phyloP scores from a whole-genome alignment of 306 rosid species.

The Ceratonia siliqua region DNA sequence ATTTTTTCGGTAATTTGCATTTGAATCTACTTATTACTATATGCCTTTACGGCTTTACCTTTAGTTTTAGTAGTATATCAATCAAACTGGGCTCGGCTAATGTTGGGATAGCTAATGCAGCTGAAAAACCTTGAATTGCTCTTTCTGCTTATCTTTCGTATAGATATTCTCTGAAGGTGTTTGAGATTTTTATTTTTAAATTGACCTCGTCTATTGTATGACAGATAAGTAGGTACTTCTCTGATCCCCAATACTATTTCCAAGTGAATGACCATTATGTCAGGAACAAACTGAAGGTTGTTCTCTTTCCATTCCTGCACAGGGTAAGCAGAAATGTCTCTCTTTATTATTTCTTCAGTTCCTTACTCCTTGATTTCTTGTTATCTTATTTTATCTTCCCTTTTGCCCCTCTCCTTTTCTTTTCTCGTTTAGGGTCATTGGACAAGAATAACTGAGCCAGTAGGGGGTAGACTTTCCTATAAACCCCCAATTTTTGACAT shows the following conservation, averaged over 20 bases:
- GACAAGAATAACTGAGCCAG: slow-evolving; percentile 97
- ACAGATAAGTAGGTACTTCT: slow-evolving; percentile 73
- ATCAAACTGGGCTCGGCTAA: neutral
- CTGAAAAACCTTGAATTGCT: slow-evolving; percentile 13
- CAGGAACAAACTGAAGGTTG: slow-evolving; percentile 75
- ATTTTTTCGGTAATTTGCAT: neutral
- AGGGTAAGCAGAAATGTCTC: slow-evolving; percentile 50
- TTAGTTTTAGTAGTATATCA: neutral
- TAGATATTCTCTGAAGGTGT: slow-evolving; percentile 12
- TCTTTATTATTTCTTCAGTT: slow-evolving; percentile 18
- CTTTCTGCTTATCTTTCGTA: neutral
- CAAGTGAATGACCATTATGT: slow-evolving; percentile 81
- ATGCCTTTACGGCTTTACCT: neutral
- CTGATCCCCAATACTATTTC: slow-evolving; percentile 76
- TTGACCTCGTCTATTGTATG: neutral
- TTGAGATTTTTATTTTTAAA: slow-evolving; percentile 25
- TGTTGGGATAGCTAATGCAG: neutral
- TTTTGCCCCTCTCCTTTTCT: slow-evolving; percentile 10
- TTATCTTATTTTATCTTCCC: slow-evolving; percentile 22
- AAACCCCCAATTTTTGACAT: slow-evolving; percentile 94
- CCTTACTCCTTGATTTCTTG: neutral
- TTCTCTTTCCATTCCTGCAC: slow-evolving; percentile 71
- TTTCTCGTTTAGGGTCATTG: slow-evolving; percentile 82
- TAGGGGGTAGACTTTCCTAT: slow-evolving; percentile 93
- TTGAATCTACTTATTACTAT: neutral